Conservation (phyloP, 176 grass and related monocot species). For the Melocanna baccifera region DNA sequence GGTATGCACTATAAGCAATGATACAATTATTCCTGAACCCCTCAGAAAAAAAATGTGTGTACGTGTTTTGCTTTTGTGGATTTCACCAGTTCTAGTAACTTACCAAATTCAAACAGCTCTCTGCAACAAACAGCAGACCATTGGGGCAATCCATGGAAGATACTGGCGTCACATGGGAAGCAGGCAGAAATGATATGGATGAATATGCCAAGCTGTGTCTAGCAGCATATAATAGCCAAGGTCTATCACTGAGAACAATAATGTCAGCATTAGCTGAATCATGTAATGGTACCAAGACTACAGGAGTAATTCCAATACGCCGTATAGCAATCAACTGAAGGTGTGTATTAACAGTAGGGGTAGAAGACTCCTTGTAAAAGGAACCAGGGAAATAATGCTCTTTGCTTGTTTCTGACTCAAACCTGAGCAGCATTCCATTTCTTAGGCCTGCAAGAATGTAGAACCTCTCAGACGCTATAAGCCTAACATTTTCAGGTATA, state of each 20-base stretch:
- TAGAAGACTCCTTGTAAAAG: constrained; percentile 38
- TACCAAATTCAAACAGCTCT: constrained; percentile 96
- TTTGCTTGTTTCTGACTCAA: constrained; percentile 58
- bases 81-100: constrained; percentile 25
- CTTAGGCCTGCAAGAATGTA: constrained; percentile 90
- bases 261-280: constrained; percentile 78
- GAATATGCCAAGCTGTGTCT: constrained; percentile 95
- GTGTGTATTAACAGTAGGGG: constrained; percentile 39
- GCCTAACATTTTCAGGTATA: constrained; percentile 87
- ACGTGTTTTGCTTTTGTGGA: background rate
- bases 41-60: background rate
- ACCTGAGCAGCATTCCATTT: constrained; percentile 95
- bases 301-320: constrained; percentile 91
- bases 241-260: constrained; percentile 87
- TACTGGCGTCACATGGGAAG: constrained; percentile 90
- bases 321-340: constrained; percentile 84
- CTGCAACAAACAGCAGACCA: constrained; percentile 90
- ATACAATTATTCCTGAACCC: background rate
- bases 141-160: constrained; percentile 80
- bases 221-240: constrained; percentile 82
- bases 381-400: constrained; percentile 35
- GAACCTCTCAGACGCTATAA: constrained; percentile 71
- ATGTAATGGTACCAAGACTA: constrained; percentile 65
- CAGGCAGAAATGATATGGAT: constrained; percentile 87
- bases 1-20: background rate